Evolutionary conservation across 179 eudicot species (phyloP).

Genomic region (Beta lomatogona): DNA sequence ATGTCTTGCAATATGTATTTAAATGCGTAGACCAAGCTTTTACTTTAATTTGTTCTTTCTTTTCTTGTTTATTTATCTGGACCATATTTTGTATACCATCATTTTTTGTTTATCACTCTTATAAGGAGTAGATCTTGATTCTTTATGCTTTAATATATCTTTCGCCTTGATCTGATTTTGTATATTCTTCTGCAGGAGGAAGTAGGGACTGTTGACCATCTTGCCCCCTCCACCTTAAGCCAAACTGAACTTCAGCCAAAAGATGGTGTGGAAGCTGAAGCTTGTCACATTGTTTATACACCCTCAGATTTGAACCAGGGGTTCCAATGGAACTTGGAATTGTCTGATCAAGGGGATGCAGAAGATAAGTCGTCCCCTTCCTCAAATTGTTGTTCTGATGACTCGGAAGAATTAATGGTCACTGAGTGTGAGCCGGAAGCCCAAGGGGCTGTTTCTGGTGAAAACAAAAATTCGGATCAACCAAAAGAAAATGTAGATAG

Average conservation of each 20-base stretch:
- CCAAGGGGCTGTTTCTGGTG: constrained; percentile 4
- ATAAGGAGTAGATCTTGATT: not conserved
- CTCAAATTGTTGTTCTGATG: constrained; percentile 42
- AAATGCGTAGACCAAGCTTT: not conserved
- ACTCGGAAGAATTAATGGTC: constrained; percentile 38
- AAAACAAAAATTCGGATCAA: constrained; percentile 23
- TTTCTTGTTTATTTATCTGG: not conserved
- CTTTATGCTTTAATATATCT: not conserved
- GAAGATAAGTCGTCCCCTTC: constrained; percentile 41
- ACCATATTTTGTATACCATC: not conserved
- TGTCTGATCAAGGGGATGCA: constrained; percentile 28
- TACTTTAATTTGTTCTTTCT: not conserved
- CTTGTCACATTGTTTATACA: constrained; percentile 33
- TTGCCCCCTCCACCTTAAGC: constrained; percentile 33
- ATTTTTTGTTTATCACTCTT: not conserved
- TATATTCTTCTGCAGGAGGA: constrained; percentile 47
- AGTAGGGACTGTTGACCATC: constrained; percentile 40
- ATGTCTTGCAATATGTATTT: not conserved
- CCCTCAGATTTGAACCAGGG: constrained; percentile 39
- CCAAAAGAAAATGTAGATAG: constrained; percentile 26
- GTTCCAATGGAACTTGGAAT: constrained; percentile 30
- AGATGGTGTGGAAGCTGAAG: constrained; percentile 33
- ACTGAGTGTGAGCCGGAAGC: constrained; percentile 19
- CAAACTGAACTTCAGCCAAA: constrained; percentile 30
- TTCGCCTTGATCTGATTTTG: constrained; percentile 14